Conservation (phyloP, 352 stramenopile genomes). For the Pythium myriotylum region DNA sequence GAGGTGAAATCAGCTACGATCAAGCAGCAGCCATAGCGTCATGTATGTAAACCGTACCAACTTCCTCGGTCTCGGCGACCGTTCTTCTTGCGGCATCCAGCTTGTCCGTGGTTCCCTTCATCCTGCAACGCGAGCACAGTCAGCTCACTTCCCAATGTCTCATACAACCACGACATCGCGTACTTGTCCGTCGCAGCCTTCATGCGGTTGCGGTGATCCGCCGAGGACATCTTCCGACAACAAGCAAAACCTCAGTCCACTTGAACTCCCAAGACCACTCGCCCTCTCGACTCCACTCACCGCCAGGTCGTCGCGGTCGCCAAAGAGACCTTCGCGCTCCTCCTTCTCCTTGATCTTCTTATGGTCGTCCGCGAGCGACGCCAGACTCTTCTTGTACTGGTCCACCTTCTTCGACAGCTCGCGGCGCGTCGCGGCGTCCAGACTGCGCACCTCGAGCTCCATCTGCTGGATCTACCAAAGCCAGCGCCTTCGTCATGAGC, state of each 20-base stretch:
- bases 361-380: conserved; percentile 77
- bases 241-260: conserved; percentile 4
- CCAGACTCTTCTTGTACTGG: conserved; percentile 89
- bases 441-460: conserved; percentile 85
- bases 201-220: conserved; percentile 78
- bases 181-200: conserved; percentile 83
- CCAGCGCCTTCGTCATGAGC: neutral
- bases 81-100: conserved; percentile 78
- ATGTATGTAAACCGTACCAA: conserved; percentile 56
- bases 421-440: conserved; percentile 76
- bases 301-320: conserved; percentile 68
- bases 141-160: neutral
- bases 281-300: conserved; percentile 27
- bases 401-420: conserved; percentile 89
- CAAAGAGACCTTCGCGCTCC: conserved; percentile 82
- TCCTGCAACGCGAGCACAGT: conserved; percentile 36
- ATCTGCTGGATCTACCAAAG: conserved; percentile 81
- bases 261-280: neutral
- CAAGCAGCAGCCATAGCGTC: too few relatives aligned
- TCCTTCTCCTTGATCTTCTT: conserved; percentile 85
- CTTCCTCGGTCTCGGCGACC: conserved; percentile 85
- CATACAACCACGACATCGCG: conserved; percentile 1
- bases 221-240: conserved; percentile 49
- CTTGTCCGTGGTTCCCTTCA: conserved; percentile 85
- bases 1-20: too few relatives aligned